Base-by-base conservation (phyloP, 352 stramenopile species). In the Nothophytophthora sp. region DNA sequence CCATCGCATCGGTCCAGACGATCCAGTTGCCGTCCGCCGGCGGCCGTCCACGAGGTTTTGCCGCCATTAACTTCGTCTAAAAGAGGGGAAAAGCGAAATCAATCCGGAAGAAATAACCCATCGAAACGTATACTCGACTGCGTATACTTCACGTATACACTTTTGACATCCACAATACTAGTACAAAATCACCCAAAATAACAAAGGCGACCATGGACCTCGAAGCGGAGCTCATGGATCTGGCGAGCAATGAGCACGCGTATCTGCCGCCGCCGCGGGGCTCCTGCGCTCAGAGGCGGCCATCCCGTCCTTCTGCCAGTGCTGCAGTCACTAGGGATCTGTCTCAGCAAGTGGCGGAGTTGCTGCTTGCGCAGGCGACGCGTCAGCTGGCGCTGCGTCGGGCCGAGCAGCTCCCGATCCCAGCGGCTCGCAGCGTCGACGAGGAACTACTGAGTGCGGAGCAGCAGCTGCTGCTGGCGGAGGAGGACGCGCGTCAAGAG, bases 211-310 rank as follows among this genome's bases (percentile, higher is more conserved):
- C n/a, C 28, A 41, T 60, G 37, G 73, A 87, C 46, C 54, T 88
- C 24, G 77, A 88, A 37, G 66, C 55, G 15, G 74, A 88, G 60
- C 56, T 88, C 32, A 86, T 88, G 77, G 72, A 86, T 36, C 55
- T 88, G 41, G 63, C 50, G 18, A 77, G 53, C 41, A 88, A 86
- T 46, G 77, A 88, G 60, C 50, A 53, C 38, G 72, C 55, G 43
- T 88, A 88, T 52, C 40, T 88, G 25, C 77, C 77, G 1, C 20
- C 40, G n/a, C 10, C 52, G 34, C 59, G 47, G 9, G n/a, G 2
- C 18, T 4, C 1, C 16, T 13, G 4, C 36, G 8, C 1, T 37
- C 13, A 12, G 27, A n/a, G 25, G 28, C 0, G 22, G 11, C 32
- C 24, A 20, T 42, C 12, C 28, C 62, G 50, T 8, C 16, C 32